Base-by-base conservation (phyloP, 2,329 filamentous ascomycete genomes). In the Monosporascus sp. region DNA sequence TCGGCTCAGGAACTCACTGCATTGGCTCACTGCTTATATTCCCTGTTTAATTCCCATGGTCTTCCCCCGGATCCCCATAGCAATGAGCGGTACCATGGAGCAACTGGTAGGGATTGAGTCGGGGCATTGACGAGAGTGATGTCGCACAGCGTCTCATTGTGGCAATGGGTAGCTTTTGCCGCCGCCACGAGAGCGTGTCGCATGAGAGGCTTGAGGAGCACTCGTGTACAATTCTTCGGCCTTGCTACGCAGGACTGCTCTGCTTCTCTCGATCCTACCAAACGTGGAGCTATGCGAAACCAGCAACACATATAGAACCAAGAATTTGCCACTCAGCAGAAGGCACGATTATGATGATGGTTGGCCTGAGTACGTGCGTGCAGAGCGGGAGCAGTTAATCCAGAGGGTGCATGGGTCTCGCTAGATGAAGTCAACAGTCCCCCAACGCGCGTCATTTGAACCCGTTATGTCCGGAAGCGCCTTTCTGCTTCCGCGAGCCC, bases 401-500 rank as follows among this genome's bases (percentile, higher is more conserved):
- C 61, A 64, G 58, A 62, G 58, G 58, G 54, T 59, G 41, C n/a
- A 44, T 22, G 31, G 31, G 31, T 5, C 31, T 35, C 31, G 11
- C 31, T 5, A 35, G 31, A 35, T 3, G 11, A 35, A 35, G 31
- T 14, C 9, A 35, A 14, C 31, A 35, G 11, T 35, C 31, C 3
- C 11, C 60, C 59, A 59, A 69, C 68, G 70, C 67, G 68, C 66
- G 72, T 72, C 68, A 71, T 69, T 63, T 63, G 61, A 68, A 66
- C 68, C 67, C 64, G 65, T 59, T 65, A 61, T 63, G 62, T 53
- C 67, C 71, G 72, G 72, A 68, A 70, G 61, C 58, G 57, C 57
- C 59, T 51, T 65, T 58, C 58, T 71, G 68, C 67, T 71, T 74
- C 72, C 72, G 67, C 72, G 72, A 63, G 58, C 57, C 66, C 62